phyloP scores from a whole-genome alignment of 2,329 filamentous ascomycete genomes.

The Aspergillus fijiensis region DNA sequence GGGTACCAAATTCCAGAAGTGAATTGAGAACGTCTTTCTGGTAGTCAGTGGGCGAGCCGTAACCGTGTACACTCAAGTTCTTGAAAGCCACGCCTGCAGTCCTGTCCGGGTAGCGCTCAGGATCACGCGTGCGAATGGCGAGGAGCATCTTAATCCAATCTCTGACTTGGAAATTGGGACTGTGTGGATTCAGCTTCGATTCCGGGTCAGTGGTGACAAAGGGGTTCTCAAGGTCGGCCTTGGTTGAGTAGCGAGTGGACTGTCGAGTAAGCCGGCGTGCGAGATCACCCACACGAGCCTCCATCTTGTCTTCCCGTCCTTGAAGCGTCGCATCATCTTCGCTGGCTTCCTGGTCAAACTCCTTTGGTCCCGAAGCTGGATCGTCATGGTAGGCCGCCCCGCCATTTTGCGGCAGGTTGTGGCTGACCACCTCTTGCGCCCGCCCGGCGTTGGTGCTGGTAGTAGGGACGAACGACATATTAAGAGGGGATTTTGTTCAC shows the following conservation, averaged over 20 bases:
- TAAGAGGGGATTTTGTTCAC: background rate
- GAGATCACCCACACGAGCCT: conserved; percentile 12
- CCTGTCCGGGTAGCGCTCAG: conserved; percentile 17
- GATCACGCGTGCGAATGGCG: conserved; percentile 21
- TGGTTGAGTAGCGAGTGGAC: conserved; percentile 21
- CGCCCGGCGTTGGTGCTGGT: conserved; percentile 12
- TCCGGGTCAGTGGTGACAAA: conserved; percentile 20
- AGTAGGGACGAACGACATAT: conserved; percentile 17
- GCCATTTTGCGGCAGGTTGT: conserved; percentile 12
- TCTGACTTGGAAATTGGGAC: conserved; percentile 21
- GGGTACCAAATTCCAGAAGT: conserved; percentile 50
- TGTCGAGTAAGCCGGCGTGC: conserved; percentile 23
- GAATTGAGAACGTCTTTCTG: conserved; percentile 65
- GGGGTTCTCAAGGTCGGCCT: conserved; percentile 18
- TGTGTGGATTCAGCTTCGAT: conserved; percentile 20
- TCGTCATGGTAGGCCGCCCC: conserved; percentile 9
- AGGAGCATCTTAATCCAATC: conserved; percentile 26
- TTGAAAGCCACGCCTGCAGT: conserved; percentile 63
- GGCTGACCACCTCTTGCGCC: conserved; percentile 19
- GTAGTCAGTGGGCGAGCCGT: conserved; percentile 63
- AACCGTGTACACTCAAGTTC: conserved; percentile 64
- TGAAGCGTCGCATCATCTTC: conserved; percentile 17
- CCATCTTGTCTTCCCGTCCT: conserved; percentile 9
- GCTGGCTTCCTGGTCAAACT: conserved; percentile 12
- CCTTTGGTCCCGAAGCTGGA: background rate